Conservation (phyloP, 2,329 filamentous ascomycete genomes). For the Neopestalotiopsis sp. region DNA sequence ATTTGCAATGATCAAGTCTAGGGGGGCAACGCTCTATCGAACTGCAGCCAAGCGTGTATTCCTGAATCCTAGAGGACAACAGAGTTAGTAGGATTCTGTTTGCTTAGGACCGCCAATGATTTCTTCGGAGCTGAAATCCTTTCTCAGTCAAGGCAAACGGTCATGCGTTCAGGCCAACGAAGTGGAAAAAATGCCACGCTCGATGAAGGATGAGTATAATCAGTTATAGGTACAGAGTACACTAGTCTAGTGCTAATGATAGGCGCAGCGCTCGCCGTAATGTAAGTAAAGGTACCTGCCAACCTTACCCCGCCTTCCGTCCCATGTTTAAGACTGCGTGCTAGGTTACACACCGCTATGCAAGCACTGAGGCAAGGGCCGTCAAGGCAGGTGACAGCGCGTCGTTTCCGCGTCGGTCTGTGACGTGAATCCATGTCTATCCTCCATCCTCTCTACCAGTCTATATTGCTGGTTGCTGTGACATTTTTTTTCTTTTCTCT, state of each 20-base stretch:
- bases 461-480: neutral
- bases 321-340: neutral
- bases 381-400: slow-evolving; percentile 8
- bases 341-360: slow-evolving; percentile 10
- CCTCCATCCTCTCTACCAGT: neutral
- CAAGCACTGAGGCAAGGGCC: slow-evolving; percentile 2
- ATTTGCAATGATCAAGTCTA: too few species aligned
- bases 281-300: neutral
- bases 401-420: slow-evolving; percentile 10
- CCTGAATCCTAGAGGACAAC: neutral
- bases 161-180: neutral
- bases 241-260: neutral
- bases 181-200: slow-evolving; percentile 7
- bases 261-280: neutral
- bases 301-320: neutral
- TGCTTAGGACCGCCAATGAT: neutral
- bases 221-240: neutral
- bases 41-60: neutral
- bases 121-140: neutral
- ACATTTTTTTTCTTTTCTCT: neutral
- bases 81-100: neutral
- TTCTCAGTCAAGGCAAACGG: neutral
- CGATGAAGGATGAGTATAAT: neutral
- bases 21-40: neutral
- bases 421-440: slow-evolving; percentile 1